Percentiles rank a stretch among this genome's conserved stretches.
Conservation (phyloP, 805 yeast species). For the Saccharomycopsis fibuligera region DNA sequence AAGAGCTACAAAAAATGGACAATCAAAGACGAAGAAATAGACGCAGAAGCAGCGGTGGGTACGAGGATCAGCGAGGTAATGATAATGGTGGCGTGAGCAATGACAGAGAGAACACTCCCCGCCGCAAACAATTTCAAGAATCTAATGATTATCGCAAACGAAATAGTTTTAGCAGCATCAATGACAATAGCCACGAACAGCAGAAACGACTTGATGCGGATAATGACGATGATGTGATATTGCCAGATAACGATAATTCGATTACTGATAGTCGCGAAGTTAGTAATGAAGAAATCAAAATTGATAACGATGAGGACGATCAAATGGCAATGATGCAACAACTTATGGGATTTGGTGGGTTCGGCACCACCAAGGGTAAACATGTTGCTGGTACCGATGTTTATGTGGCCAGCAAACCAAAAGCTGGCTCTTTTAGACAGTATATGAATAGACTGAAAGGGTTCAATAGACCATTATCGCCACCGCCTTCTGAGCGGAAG, state of each 20-base stretch:
- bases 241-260: background rate
- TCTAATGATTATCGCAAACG: background rate
- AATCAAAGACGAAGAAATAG: no score
- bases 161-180: background rate
- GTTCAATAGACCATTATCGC: slow-evolving; percentile 49
- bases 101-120: background rate
- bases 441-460: slow-evolving; percentile 55
- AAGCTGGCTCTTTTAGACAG: slow-evolving; percentile 45
- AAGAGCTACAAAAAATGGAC: no score
- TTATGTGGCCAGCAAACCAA: slow-evolving; percentile 33
- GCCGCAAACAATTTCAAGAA: slow-evolving; percentile 4
- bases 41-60: background rate
- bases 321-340: slow-evolving; percentile 35
- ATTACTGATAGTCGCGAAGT: background rate
- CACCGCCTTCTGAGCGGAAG: slow-evolving; percentile 25
- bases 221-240: background rate
- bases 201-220: background rate
- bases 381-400: slow-evolving; percentile 45
- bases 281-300: background rate
- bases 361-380: slow-evolving; percentile 50
- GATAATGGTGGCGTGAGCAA: background rate
- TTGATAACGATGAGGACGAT: background rate
- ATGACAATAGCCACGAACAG: background rate
- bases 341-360: slow-evolving; percentile 54
- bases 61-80: no score